phyloP scores from a whole-genome alignment of 2,329 filamentous ascomycete species.

The Verticillium albo-atrum region DNA sequence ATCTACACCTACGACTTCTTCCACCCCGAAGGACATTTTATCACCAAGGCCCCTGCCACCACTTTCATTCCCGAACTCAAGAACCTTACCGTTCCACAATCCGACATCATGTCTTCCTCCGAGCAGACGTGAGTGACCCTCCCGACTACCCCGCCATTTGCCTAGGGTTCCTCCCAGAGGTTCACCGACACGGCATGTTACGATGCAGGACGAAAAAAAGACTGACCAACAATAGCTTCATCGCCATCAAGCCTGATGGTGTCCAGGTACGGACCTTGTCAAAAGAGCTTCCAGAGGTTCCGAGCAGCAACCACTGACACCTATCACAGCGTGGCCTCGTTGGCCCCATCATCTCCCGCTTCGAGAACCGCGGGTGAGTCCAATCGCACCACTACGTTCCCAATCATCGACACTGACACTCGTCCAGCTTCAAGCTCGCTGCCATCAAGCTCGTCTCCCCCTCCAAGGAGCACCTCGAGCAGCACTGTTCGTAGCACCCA shows the following conservation, averaged over 20 bases:
- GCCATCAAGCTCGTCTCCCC: constrained; percentile 94
- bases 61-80: neutral
- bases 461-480: constrained; percentile 92
- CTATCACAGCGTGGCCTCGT: constrained; percentile 82
- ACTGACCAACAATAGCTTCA: constrained; percentile 66
- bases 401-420: constrained; percentile 3
- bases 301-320: constrained; percentile 4
- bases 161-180: neutral
- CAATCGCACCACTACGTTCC: neutral
- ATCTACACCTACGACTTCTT: neutral
- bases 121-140: constrained; percentile 76
- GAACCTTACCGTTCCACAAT: neutral
- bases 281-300: neutral
- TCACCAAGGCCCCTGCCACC: neutral
- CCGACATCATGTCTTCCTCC: constrained; percentile 24
- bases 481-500: constrained; percentile 66
- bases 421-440: constrained; percentile 85
- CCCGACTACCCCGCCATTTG: constrained; percentile 8
- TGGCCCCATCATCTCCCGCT: constrained; percentile 95
- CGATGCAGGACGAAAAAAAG: neutral
- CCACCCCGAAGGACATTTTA: constrained; percentile 12
- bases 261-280: constrained; percentile 70
- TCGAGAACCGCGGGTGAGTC: constrained; percentile 87
- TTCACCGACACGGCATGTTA: neutral
- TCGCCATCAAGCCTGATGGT: constrained; percentile 99